Conservation (phyloP, 2,329 filamentous ascomycete species). For the Fusarium citri region DNA sequence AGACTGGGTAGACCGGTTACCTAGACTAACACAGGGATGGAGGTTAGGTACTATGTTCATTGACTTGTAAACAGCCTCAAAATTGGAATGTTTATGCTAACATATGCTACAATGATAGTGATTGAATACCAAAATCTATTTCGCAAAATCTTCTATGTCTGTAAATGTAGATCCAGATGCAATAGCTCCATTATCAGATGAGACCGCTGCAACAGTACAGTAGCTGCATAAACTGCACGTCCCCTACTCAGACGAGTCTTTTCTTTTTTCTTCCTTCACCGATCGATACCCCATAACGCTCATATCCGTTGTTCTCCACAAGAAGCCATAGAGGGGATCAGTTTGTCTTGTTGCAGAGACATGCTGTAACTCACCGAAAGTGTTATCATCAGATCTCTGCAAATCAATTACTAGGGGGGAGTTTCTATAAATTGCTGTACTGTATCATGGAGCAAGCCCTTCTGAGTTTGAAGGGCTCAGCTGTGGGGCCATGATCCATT, state of each 20-base stretch:
- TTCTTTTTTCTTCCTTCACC: slow-evolving; percentile 1
- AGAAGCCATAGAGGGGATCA: slow-evolving; percentile 4
- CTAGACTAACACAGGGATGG: neutral
- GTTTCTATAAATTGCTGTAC: slow-evolving; percentile 22
- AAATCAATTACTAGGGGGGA: neutral
- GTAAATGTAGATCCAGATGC: neutral
- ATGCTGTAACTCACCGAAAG: slow-evolving; percentile 14
- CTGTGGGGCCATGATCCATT: neutral
- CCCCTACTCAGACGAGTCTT: slow-evolving; percentile 2
- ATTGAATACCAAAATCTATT: neutral
- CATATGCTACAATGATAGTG: neutral
- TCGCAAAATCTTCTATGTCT: neutral
- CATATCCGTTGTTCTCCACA: slow-evolving; percentile 20
- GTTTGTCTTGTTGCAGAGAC: neutral
- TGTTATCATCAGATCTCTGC: neutral
- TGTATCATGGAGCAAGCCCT: neutral
- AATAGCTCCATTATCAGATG: neutral
- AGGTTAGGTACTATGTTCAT: neutral
- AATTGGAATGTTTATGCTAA: neutral
- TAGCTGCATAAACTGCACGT: slow-evolving; percentile 2
- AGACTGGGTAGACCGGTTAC: neutral
- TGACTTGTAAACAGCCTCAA: neutral
- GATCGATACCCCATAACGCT: slow-evolving; percentile 10
- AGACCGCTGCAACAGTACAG: neutral
- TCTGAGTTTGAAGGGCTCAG: neutral